A percentile compares a stretch with the other conserved stretches of the same genome.
Evolutionary conservation across 768 basidiomycete genomes (phyloP).

Genomic region (Mycena epipterygia): DNA sequence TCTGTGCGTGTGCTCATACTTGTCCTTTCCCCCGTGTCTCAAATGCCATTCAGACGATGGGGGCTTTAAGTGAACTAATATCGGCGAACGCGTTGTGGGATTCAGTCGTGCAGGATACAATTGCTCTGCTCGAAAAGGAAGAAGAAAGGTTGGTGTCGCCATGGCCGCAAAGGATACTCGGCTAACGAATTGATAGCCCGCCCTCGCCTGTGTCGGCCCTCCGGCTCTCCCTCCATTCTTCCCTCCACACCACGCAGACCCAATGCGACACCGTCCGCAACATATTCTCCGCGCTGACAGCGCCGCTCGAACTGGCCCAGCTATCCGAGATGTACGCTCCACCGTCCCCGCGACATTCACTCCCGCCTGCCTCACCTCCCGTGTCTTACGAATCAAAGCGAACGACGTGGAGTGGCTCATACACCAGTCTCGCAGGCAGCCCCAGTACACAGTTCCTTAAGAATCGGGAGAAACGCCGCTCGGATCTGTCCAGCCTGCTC

Average conservation of each 20-base stretch:
- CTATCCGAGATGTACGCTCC: constrained; percentile 93
- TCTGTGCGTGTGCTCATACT: constrained; percentile 56
- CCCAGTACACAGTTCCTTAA: constrained; percentile 59
- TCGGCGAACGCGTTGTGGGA: constrained; percentile 81
- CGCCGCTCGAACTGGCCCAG: constrained; percentile 78
- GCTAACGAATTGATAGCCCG: constrained; percentile 52
- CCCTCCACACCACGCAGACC: constrained; percentile 80
- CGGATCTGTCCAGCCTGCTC: constrained; percentile 66
- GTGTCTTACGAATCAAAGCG: constrained; percentile 61
- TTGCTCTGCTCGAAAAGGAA: constrained; percentile 75
- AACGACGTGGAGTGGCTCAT: constrained; percentile 83
- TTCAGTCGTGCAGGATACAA: constrained; percentile 77
- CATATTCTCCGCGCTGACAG: constrained; percentile 82
- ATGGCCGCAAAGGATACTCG: constrained; percentile 10
- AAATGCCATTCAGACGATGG: constrained; percentile 65
- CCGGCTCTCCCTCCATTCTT: constrained; percentile 79
- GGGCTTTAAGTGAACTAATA: constrained; percentile 76
- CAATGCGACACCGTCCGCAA: constrained; percentile 89
- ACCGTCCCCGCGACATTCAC: constrained; percentile 55
- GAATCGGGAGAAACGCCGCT: constrained; percentile 66
- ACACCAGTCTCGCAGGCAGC: constrained; percentile 65
- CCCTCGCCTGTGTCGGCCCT: constrained; percentile 69
- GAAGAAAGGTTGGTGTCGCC: constrained; percentile 67
- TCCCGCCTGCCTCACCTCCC: constrained; percentile 43
- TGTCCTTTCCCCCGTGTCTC: constrained; percentile 22